These are phyloP conservation scores for Fusarium anguioides DNA, from an alignment of 2,329 filamentous ascomycete genomes.

Conservation along the genomic window DNA sequence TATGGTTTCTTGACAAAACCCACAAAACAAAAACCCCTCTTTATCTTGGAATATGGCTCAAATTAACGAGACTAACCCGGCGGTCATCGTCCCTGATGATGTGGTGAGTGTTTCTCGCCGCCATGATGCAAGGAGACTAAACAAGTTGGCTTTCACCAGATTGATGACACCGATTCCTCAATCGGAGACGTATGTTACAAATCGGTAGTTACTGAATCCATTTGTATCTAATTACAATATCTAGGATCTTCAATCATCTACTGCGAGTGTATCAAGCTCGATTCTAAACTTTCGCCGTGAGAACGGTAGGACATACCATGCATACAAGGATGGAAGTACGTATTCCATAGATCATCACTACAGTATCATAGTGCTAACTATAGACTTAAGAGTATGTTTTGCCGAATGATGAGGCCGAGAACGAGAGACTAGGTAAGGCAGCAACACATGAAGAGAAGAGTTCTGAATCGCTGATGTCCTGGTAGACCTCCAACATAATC, in stretches of 20 bases:
- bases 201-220: not conserved
- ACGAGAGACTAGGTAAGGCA: constrained; percentile 21
- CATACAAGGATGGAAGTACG: constrained; percentile 20
- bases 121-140: too few relatives aligned
- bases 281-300: constrained; percentile 17
- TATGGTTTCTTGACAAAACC: not conserved
- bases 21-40: too few relatives aligned
- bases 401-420: constrained; percentile 36
- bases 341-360: accelerated
- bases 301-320: constrained; percentile 19
- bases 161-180: constrained; percentile 7
- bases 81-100: not conserved
- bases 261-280: constrained; percentile 3
- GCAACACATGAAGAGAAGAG: accelerated
- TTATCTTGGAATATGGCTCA: not conserved
- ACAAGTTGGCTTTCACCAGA: not conserved
- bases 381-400: constrained; percentile 21
- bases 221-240: not conserved
- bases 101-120: not conserved
- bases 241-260: constrained; percentile 9
- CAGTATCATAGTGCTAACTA: accelerated
- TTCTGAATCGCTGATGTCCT: not conserved
- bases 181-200: not conserved
- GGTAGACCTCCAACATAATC: constrained; percentile 32
- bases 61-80: not conserved